Evolutionary conservation across 2,329 filamentous ascomycete species (phyloP).

Genomic region (Curvularia lunata): DNA sequence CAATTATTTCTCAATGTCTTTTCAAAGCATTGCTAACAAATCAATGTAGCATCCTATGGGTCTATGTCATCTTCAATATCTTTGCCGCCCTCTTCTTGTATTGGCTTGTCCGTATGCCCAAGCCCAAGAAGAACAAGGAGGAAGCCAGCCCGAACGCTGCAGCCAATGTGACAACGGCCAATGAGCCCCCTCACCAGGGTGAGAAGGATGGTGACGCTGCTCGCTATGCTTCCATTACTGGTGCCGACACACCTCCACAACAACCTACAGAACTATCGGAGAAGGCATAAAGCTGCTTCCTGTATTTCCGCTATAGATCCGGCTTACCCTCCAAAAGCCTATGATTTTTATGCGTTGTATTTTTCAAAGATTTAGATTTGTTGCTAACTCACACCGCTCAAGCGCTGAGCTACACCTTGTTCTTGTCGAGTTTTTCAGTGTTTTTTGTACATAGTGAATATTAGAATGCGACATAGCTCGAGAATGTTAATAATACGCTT

Average conservation of each 20-base stretch:
- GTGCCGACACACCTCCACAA: conserved; percentile 9
- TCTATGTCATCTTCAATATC: conserved; percentile 60
- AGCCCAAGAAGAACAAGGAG: conserved; percentile 49
- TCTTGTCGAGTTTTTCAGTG: conserved; percentile 2
- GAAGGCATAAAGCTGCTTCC: conserved; percentile 16
- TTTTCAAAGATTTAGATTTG: conserved; percentile 9
- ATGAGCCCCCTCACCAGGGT: conserved; percentile 15
- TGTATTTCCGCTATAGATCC: not conserved
- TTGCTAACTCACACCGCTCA: conserved; percentile 9
- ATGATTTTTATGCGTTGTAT: not conserved
- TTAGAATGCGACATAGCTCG: not conserved
- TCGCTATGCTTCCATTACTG: conserved; percentile 23
- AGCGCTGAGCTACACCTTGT: conserved; percentile 11
- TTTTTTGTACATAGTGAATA: conserved; percentile 7
- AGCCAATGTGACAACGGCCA: conserved; percentile 9
- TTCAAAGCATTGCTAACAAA: not conserved
- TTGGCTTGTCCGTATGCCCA: conserved; percentile 62
- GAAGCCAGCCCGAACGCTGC: conserved; percentile 10
- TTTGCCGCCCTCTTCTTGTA: conserved; percentile 58
- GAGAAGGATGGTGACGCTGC: conserved; percentile 19
- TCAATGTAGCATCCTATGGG: conserved; percentile 54
- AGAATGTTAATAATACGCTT: conserved; percentile 3
- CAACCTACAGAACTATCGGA: conserved; percentile 18
- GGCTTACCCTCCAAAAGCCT: not conserved
- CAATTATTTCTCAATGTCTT: not conserved